Conservation (phyloP, 495 filamentous ascomycete species). For the Aspergillus ellipticus region DNA sequence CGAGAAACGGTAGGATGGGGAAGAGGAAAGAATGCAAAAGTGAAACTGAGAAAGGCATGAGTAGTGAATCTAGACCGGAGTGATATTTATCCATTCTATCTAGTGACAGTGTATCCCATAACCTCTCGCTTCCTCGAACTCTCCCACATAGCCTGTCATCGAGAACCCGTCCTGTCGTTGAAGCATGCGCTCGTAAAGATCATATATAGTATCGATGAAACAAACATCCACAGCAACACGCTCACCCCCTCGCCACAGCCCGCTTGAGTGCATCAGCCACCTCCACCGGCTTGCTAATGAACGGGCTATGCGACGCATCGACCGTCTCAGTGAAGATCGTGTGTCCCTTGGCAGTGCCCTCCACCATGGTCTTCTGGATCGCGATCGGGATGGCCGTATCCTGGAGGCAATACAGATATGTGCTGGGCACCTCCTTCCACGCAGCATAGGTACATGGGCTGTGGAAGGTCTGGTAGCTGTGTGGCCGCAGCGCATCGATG, state of each 20-base stretch:
- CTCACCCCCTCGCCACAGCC: slow-evolving; percentile 14
- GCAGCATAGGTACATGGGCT: slow-evolving; percentile 35
- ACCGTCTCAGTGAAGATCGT: slow-evolving; percentile 17
- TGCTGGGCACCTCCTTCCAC: slow-evolving; percentile 44
- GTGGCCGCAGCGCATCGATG: slow-evolving; percentile 8
- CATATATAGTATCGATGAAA: too few species aligned
- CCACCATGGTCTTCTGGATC: slow-evolving; percentile 35
- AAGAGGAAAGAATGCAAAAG: too few species aligned
- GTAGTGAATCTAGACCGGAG: too few species aligned
- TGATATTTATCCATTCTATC: too few species aligned
- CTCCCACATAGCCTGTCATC: too few species aligned
- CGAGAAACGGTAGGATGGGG: too few species aligned
- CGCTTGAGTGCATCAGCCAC: slow-evolving; percentile 13
- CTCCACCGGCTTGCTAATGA: slow-evolving; percentile 22
- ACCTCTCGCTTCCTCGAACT: too few species aligned
- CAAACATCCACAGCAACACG: too few species aligned
- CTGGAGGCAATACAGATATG: slow-evolving; percentile 46
- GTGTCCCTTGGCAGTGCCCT: slow-evolving; percentile 10
- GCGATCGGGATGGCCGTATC: slow-evolving; percentile 35
- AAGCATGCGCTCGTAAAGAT: too few species aligned
- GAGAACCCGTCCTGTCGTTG: too few species aligned
- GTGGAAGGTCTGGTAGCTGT: slow-evolving; percentile 16
- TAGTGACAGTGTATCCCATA: too few species aligned
- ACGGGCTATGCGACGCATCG: slow-evolving; percentile 31
- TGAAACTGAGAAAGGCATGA: too few species aligned